phyloP scores from a whole-genome alignment of 2,329 filamentous ascomycete species.

The Claviceps paspali region DNA sequence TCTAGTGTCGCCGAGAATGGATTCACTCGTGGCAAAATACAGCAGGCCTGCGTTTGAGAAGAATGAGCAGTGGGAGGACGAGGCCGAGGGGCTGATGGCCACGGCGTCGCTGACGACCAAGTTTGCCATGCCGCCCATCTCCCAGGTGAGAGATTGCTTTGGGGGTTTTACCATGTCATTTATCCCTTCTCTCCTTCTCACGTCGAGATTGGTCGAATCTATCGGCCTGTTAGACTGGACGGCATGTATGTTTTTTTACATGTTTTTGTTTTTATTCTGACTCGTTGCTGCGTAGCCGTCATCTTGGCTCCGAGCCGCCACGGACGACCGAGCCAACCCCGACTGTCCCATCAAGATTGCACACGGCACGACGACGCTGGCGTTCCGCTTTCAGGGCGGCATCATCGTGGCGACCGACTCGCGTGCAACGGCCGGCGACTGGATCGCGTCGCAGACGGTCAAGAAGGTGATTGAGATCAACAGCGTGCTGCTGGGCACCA shows the following conservation, averaged over 20 bases:
- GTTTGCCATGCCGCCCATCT: conserved; percentile 87
- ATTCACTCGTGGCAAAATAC: conserved; percentile 86
- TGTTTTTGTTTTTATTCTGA: no score
- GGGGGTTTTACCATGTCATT: no score
- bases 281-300: no score
- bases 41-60: conserved; percentile 59
- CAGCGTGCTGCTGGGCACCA: conserved; percentile 81
- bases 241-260: neutral
- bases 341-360: conserved; percentile 98
- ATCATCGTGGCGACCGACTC: conserved; percentile 98
- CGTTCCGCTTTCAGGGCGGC: conserved; percentile 94
- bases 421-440: conserved; percentile 90
- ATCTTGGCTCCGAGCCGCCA: conserved; percentile 89
- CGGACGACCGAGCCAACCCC: conserved; percentile 93
- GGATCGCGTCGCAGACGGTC: conserved; percentile 98
- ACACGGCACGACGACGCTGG: conserved; percentile 94
- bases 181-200: neutral
- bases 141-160: conserved; percentile 50
- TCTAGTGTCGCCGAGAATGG: conserved; percentile 41
- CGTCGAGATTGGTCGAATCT: no score
- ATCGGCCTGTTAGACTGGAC: no score
- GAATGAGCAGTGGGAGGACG: conserved; percentile 55
- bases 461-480: conserved; percentile 99
- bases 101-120: conserved; percentile 71
- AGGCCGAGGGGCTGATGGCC: conserved; percentile 59